Conservation (phyloP, 441 rosid species). For the Manihot esculenta region DNA sequence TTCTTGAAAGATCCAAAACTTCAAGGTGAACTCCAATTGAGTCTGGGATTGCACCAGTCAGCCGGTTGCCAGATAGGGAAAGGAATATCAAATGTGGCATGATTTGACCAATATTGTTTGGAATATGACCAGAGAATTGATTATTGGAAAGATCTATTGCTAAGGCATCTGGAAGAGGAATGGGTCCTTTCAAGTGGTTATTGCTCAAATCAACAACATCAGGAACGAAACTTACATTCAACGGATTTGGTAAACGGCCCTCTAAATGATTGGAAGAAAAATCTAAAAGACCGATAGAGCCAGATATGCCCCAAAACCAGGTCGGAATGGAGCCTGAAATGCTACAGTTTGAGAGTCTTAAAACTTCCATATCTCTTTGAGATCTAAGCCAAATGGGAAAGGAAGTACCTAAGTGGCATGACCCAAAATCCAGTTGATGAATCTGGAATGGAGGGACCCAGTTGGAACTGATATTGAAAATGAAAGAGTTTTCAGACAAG, state of each 20-base stretch:
- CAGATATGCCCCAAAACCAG: too few relatives aligned
- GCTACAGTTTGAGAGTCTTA: conserved; percentile 42
- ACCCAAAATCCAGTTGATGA: conserved; percentile 28
- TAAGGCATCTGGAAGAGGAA: conserved; percentile 33
- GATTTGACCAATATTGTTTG: conserved; percentile 24
- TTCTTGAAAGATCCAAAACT: conserved; percentile 37
- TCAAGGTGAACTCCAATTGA: conserved; percentile 30
- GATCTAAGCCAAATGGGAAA: conserved; percentile 43
- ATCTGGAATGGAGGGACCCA: conserved; percentile 53
- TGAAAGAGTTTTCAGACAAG: conserved; percentile 38
- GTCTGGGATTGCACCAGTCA: conserved; percentile 34
- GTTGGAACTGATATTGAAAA: conserved; percentile 33
- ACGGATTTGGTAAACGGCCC: conserved; percentile 39
- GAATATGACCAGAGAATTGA: conserved; percentile 37
- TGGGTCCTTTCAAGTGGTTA: conserved; percentile 37
- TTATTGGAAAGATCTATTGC: conserved; percentile 38
- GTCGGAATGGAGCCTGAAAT: conserved; percentile 36
- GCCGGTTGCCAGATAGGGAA: conserved; percentile 33
- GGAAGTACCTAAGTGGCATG: conserved; percentile 38
- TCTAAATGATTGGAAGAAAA: conserved; percentile 38
- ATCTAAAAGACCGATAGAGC: conserved; percentile 37
- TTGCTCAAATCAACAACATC: conserved; percentile 40
- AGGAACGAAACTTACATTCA: conserved; percentile 26
- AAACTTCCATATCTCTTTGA: conserved; percentile 16
- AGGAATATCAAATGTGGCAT: conserved; percentile 42